phyloP scores from a whole-genome alignment of 768 basidiomycete genomes.

The Candolleomyces eurysporus region DNA sequence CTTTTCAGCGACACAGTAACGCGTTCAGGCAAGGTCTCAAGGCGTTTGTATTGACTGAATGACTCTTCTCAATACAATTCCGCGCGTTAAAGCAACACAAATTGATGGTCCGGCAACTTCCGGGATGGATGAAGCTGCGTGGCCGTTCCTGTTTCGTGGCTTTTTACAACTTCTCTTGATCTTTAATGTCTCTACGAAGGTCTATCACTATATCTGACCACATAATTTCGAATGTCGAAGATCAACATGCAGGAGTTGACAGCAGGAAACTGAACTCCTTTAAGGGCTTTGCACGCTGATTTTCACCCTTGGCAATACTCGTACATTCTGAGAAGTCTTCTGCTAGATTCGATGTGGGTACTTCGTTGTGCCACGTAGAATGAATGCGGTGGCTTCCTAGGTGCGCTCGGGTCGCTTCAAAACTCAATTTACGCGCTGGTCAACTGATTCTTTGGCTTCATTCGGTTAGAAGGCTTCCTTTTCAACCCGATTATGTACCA shows the following conservation, averaged over 20 bases:
- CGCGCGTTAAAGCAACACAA: too few relatives aligned
- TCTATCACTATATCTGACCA: too few relatives aligned
- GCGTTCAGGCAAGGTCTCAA: too few relatives aligned
- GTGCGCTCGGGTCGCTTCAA: not conserved
- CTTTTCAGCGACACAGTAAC: not conserved
- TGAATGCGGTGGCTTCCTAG: not conserved
- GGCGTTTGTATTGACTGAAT: too few relatives aligned
- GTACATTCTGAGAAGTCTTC: not conserved
- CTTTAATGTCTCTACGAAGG: too few relatives aligned
- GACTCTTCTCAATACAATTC: too few relatives aligned
- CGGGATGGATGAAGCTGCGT: too few relatives aligned
- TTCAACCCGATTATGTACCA: not conserved
- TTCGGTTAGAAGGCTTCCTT: conserved; percentile 2
- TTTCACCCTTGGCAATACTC: not conserved
- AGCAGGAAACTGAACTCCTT: not conserved
- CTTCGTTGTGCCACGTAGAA: not conserved
- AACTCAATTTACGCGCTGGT: not conserved
- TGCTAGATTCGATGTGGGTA: not conserved
- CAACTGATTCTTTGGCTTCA: conserved; percentile 10
- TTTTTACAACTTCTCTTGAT: too few relatives aligned
- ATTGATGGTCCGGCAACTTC: too few relatives aligned
- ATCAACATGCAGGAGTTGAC: not conserved
- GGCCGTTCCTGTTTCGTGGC: too few relatives aligned
- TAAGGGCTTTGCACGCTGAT: too few relatives aligned
- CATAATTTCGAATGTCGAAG: too few relatives aligned